Conservation (phyloP, 495 filamentous ascomycete genomes). For the Hamigera avellanea region DNA sequence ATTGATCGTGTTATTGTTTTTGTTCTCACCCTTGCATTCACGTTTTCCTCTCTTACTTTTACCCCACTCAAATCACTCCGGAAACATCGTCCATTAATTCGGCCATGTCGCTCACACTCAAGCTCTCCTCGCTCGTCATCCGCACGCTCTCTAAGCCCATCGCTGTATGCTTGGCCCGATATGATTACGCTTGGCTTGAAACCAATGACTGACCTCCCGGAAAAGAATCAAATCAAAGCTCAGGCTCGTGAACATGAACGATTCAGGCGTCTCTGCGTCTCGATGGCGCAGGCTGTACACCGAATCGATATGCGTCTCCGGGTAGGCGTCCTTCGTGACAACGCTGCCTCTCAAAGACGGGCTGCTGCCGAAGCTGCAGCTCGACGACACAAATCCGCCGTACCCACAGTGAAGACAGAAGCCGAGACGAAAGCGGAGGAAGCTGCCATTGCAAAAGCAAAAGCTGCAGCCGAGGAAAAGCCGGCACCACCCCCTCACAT, state of each 20-base stretch:
- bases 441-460: constrained; percentile 35
- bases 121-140: constrained; percentile 56
- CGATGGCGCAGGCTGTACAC: constrained; percentile 78
- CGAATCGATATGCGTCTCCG: constrained; percentile 88
- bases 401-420: constrained; percentile 71
- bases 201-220: no score
- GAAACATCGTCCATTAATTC: no score
- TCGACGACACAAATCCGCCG: constrained; percentile 51
- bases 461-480: constrained; percentile 39
- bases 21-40: no score
- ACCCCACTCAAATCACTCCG: no score
- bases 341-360: constrained; percentile 44
- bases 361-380: constrained; percentile 38
- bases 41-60: no score
- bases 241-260: constrained; percentile 91
- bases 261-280: constrained; percentile 64
- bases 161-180: constrained; percentile 39
- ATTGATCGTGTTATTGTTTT: no score
- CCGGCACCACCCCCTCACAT: constrained; percentile 39
- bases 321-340: constrained; percentile 73
- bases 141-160: constrained; percentile 64
- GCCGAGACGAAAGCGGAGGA: constrained; percentile 56
- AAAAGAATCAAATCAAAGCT: constrained; percentile 90
- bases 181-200: no score
- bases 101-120: constrained; percentile 54